These are phyloP conservation scores for Fusarium nisikadoi DNA, from an alignment of 2,329 filamentous ascomycete species.

Conservation along the genomic window DNA sequence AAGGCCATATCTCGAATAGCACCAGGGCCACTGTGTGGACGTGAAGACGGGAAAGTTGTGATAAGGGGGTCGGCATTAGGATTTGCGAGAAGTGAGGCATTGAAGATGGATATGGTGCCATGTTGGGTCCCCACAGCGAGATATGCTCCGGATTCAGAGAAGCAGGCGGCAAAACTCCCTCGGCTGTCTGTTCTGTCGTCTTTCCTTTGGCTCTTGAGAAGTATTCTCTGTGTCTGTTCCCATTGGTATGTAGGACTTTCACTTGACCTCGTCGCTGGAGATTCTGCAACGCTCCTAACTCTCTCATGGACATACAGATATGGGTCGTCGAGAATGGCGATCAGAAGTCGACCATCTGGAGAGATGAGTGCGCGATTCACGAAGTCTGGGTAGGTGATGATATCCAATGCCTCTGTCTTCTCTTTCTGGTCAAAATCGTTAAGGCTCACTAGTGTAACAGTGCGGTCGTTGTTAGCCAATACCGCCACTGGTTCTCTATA, in stretches of 20 bases:
- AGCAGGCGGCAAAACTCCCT: conserved; percentile 82
- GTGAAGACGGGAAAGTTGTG: conserved; percentile 80
- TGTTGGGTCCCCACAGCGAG: conserved; percentile 84
- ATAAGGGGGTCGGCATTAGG: conserved; percentile 70
- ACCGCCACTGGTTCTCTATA: conserved; percentile 71
- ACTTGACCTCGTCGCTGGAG: conserved; percentile 33
- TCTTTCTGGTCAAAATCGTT: conserved; percentile 62
- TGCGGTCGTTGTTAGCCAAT: conserved; percentile 91
- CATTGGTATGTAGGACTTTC: conserved; percentile 57
- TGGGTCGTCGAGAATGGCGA: conserved; percentile 88
- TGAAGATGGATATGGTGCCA: conserved; percentile 80
- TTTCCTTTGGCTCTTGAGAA: conserved; percentile 67
- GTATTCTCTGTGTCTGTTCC: conserved; percentile 61
- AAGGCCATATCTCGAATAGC: conserved; percentile 93
- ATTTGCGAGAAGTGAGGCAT: conserved; percentile 62
- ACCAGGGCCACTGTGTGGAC: conserved; percentile 75
- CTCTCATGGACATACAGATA: conserved; percentile 85
- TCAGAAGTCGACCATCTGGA: conserved; percentile 81
- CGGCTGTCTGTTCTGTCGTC: conserved; percentile 65
- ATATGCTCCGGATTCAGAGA: conserved; percentile 76
- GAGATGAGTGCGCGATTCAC: conserved; percentile 97
- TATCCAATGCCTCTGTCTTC: conserved; percentile 69
- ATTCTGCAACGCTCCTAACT: conserved; percentile 49
- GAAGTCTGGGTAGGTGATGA: conserved; percentile 79
- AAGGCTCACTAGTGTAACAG: conserved; percentile 85